Evolutionary conservation across 768 basidiomycete species (phyloP), one percentile per base, ranked within the genome.

Genomic region (Goffeauzyma gilvescens): DNA sequence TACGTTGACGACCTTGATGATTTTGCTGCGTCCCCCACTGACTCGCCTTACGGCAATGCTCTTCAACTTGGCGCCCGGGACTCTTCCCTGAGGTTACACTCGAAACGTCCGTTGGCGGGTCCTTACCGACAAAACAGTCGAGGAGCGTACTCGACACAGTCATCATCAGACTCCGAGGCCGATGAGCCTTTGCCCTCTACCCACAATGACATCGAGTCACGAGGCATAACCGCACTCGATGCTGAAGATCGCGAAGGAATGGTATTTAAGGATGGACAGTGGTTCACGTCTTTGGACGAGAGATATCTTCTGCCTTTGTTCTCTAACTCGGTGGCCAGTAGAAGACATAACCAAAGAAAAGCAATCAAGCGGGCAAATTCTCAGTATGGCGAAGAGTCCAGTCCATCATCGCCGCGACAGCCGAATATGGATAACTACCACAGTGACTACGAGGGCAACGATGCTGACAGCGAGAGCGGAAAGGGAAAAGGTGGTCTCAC

Each of bases 281-380:
- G 87, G 86, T 95, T 95, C 76, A 86, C 87, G 53, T 72, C 79
- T 33, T 66, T 98, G 28, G 90, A 98, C 64, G 87, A 98, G 66
- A 73, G 85, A 50, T 98, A 90, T 61, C 67, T 98, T 15, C 65
- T 96, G 2, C 89, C 89, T 17, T 67, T 95, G 27, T 96, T 86
- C 67, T 50, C 47, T 31, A 60, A 63, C 44, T 51, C 49, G 17
- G 61, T 63, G 5, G 60, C 61, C 10, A 58, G 59, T 7, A 41
- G 59, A 26, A 40, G 59, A 27, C 58, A 63, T 44, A 50, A 55
- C 21, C 50, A 53, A 15, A 51, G 53, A 34, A 56, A 55, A 32
- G 50, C 53, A 1, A 42, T 33, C 18, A 42, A 35, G 15, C 43
- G 42, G 25, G 54, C 51, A 21, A 47, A 48, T 38, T 52, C 55